Evolutionary conservation across 1,139 yeast genomes (phyloP).

Genomic region (Lodderomyces margitis): DNA sequence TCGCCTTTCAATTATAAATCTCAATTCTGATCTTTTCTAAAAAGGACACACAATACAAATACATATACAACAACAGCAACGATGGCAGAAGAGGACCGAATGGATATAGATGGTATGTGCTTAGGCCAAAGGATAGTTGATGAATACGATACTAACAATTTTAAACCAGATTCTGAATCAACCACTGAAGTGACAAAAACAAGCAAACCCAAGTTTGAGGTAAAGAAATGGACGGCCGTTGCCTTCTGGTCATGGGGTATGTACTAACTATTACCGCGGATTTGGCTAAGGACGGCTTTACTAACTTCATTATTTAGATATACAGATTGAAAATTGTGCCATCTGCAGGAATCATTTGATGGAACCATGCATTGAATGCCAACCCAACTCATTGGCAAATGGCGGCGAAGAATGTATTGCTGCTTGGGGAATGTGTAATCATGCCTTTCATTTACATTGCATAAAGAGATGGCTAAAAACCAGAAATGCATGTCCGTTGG

Average conservation of each 20-base stretch:
- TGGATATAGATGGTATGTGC: conserved; percentile 16
- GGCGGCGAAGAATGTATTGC: conserved; percentile 85
- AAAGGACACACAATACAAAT: not conserved
- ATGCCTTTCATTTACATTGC: conserved; percentile 93
- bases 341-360: conserved; percentile 96
- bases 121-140: not conserved
- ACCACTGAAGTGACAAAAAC: conserved; percentile 9
- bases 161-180: conserved; percentile 9
- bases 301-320: conserved; percentile 42
- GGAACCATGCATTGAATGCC: conserved; percentile 99
- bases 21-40: not conserved
- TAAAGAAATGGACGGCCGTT: conserved; percentile 89
- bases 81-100: conserved; percentile 14
- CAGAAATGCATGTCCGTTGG: conserved; percentile 97
- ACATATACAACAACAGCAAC: not conserved
- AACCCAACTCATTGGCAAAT: conserved; percentile 69
- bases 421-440: conserved; percentile 97
- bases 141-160: conserved; percentile 4
- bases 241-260: conserved; percentile 99
- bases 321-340: conserved; percentile 95
- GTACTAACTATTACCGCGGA: conserved; percentile 19
- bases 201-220: conserved; percentile 42
- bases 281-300: conserved; percentile 9
- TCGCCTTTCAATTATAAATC: not conserved
- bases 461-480: conserved; percentile 94